Base-by-base conservation (phyloP, 257 asterid species). In the Cordia subcordata region DNA sequence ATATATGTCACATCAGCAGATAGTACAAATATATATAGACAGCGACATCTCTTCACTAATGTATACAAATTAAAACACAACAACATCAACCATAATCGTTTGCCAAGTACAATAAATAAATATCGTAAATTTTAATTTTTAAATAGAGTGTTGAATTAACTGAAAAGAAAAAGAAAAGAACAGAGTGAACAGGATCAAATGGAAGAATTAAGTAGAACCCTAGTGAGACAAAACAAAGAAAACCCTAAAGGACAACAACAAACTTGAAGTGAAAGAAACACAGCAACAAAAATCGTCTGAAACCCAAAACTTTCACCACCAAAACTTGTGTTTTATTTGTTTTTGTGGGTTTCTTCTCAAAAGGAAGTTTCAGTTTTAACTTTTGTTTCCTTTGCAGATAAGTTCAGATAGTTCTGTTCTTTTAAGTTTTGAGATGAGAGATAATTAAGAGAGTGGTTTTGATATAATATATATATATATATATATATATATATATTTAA, bases 341-440 rank as follows among this genome's bases (percentile, higher is more conserved):
- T 23, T 53, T 19, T 22, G 17, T 53, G 22, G 27, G 10, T 21
- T 49, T 3, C 8, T 53, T 12, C 13, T 52, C 13, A 13, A 14
- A 17, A 8, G 20, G 54, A 20, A 47, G 47, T 16, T 3, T 39
- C 38, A 38, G n/a, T n/a, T n/a, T n/a, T n/a, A n/a, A n/a, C 8
- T 62, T 67, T 16, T 21, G 50, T 35, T 49, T 44, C 45, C 38
- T 14, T 53, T 61, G 54, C 65, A 73, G 95, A 82, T 80, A 81
- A 82, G 87, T 75, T 74, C 86, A 73, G 80, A 74, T 72, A 45
- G 78, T 52, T 79, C 64, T 56, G 56, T 27, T 53, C 64, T 72
- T 60, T 39, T 14, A 20, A 46, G 15, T 0, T 35, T 13, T 19
- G 19, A 19, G 44, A 57, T 44, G 10, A 44, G 37, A 10, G 8